phyloP scores from a whole-genome alignment of 495 filamentous ascomycete species.

The Penicillium steckii region DNA sequence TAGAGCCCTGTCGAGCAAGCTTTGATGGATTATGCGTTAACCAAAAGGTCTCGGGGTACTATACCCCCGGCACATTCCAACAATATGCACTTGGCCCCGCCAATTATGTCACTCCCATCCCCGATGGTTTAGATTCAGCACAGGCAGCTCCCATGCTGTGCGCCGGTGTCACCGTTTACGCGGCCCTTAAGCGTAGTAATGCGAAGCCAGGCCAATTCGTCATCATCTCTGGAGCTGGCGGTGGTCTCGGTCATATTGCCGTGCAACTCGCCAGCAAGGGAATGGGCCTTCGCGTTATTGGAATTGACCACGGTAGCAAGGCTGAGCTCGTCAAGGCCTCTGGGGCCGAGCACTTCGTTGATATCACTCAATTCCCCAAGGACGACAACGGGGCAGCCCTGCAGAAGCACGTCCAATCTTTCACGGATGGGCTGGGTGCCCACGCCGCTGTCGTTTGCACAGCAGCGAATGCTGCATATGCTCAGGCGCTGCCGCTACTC shows the following conservation, averaged over 20 bases:
- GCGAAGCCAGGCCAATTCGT: slow-evolving; percentile 62
- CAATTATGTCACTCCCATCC: slow-evolving; percentile 68
- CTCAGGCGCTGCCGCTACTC: slow-evolving; percentile 55
- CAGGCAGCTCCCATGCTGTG: slow-evolving; percentile 66
- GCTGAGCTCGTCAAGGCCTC: slow-evolving; percentile 54
- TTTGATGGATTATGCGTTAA: slow-evolving; percentile 59
- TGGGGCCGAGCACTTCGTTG: slow-evolving; percentile 70
- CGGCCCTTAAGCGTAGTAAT: slow-evolving; percentile 56
- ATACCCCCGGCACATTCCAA: slow-evolving; percentile 68
- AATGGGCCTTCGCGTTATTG: slow-evolving; percentile 68
- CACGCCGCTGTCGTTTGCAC: slow-evolving; percentile 64
- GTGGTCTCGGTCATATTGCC: slow-evolving; percentile 65
- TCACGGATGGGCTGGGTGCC: slow-evolving; percentile 64
- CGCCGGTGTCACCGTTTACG: slow-evolving; percentile 59
- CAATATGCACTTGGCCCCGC: slow-evolving; percentile 66
- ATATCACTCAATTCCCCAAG: slow-evolving; percentile 54
- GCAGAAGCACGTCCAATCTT: slow-evolving; percentile 52
- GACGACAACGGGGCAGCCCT: slow-evolving; percentile 48
- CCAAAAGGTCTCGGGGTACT: slow-evolving; percentile 54
- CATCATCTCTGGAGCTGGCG: slow-evolving; percentile 65
- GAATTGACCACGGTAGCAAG: slow-evolving; percentile 66
- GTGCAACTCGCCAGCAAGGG: slow-evolving; percentile 60
- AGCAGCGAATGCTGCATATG: slow-evolving; percentile 65
- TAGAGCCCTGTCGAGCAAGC: slow-evolving; percentile 55
- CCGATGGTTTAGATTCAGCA: slow-evolving; percentile 55